Percentiles rank a stretch among this genome's conserved stretches.
phyloP scores from a whole-genome alignment of 2,329 filamentous ascomycete genomes.

The Calycina herbarum region DNA sequence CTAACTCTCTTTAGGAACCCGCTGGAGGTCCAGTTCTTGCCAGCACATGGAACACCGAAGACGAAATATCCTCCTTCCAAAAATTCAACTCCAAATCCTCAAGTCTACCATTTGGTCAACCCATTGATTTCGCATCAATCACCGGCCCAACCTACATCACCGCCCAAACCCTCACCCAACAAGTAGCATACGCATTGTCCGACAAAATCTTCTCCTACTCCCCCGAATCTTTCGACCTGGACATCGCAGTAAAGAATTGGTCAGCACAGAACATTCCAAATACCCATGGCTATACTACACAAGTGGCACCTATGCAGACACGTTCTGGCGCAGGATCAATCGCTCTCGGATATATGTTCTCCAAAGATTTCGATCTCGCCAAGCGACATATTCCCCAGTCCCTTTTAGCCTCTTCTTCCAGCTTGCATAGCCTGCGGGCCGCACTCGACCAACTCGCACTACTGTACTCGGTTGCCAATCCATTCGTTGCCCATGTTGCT shows the following conservation, averaged over 20 bases:
- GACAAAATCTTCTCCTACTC: conserved; percentile 98
- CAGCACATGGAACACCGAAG: conserved; percentile 36
- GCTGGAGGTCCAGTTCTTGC: conserved; percentile 30
- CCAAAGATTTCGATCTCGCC: conserved; percentile 88
- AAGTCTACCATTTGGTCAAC: conserved; percentile 58
- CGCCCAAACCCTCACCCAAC: conserved; percentile 89
- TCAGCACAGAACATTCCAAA: conserved; percentile 69
- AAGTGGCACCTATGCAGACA: conserved; percentile 80
- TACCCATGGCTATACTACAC: conserved; percentile 76
- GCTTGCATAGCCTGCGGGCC: conserved; percentile 75
- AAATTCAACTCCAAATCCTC: conserved; percentile 44
- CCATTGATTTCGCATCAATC: conserved; percentile 59
- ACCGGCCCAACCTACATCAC: conserved; percentile 90
- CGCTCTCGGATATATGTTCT: conserved; percentile 96
- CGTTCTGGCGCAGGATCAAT: conserved; percentile 86
- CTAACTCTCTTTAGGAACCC: conserved; percentile 26
- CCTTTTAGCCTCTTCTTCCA: conserved; percentile 82
- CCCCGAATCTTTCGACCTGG: conserved; percentile 88
- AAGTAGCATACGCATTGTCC: conserved; percentile 91
- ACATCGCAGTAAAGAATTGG: conserved; percentile 81
- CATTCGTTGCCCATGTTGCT: conserved; percentile 88
- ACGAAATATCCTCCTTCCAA: conserved; percentile 28
- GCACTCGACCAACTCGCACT: conserved; percentile 88
- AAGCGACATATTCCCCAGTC: conserved; percentile 92
- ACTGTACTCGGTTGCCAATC: conserved; percentile 87